Percentiles rank a stretch among this genome's conserved stretches.
These are phyloP conservation scores for Amanita jacksonii DNA, from an alignment of 768 basidiomycete species.

Conservation along the genomic window DNA sequence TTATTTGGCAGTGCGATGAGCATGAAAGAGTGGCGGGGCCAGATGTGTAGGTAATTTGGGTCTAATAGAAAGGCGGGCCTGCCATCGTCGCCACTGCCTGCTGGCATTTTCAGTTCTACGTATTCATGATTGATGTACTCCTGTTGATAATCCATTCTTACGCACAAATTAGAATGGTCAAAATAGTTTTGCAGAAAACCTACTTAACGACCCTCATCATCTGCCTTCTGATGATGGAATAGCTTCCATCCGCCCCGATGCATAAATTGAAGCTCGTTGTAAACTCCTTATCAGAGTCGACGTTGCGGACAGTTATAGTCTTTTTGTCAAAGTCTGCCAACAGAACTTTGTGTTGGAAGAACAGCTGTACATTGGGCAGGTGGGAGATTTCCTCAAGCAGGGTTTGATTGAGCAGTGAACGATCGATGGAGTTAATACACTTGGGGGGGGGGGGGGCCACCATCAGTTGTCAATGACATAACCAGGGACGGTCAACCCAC, in stretches of 20 bases:
- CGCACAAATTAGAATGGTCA: constrained; percentile 18
- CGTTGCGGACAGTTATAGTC: constrained; percentile 43
- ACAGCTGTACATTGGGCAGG: constrained; percentile 51
- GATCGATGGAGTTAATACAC: constrained; percentile 93
- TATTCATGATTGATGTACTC: constrained; percentile 95
- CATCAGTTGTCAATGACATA: constrained; percentile 14
- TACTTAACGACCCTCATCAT: constrained; percentile 93
- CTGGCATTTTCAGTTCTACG: constrained; percentile 92
- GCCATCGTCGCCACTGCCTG: constrained; percentile 53
- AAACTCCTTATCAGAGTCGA: constrained; percentile 30
- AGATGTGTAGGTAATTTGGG: constrained; percentile 95
- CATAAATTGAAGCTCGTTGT: constrained; percentile 63
- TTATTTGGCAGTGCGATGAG: constrained; percentile 96
- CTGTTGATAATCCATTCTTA: constrained; percentile 91
- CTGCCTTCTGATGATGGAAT: constrained; percentile 84
- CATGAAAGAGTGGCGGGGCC: constrained; percentile 99
- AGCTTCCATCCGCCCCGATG: constrained; percentile 90
- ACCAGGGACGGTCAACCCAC: constrained; percentile 33
- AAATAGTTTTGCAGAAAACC: constrained; percentile 22
- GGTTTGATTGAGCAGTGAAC: constrained; percentile 77
- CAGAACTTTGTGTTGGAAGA: constrained; percentile 76
- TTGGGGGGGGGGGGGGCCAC: constrained; percentile 19
- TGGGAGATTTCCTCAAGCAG: constrained; percentile 71
- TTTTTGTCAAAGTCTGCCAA: constrained; percentile 67
- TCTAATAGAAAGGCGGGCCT: constrained; percentile 73